These are phyloP conservation scores for Isabelozyma rhagii DNA, from an alignment of 805 yeast species.

Conservation along the genomic window DNA sequence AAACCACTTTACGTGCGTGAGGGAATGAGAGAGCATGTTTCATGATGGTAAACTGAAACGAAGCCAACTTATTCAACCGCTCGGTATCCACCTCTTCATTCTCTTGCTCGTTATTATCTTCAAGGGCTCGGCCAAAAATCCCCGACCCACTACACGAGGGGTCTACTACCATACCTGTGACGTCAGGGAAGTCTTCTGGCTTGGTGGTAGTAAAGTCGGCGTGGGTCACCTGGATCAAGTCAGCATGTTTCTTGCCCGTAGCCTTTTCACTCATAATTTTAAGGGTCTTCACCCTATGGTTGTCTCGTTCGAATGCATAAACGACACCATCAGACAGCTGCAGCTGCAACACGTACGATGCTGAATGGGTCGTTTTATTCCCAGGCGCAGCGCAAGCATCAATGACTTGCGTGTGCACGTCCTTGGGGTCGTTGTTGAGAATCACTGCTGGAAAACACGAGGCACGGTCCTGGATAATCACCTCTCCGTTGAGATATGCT, in stretches of 20 bases:
- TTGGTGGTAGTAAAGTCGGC: slow-evolving; percentile 65
- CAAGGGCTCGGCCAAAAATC: slow-evolving; percentile 82
- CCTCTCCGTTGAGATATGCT: slow-evolving; percentile 68
- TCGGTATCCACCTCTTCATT: slow-evolving; percentile 50
- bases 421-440: slow-evolving; percentile 49
- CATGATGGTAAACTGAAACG: slow-evolving; percentile 84
- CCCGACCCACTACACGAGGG: slow-evolving; percentile 99
- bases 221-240: slow-evolving; percentile 46
- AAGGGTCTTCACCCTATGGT: slow-evolving; percentile 64
- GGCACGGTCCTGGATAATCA: slow-evolving; percentile 93
- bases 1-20: slow-evolving; percentile 70
- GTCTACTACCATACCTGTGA: slow-evolving; percentile 84
- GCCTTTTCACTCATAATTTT: slow-evolving; percentile 79
- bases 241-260: slow-evolving; percentile 21
- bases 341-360: slow-evolving; percentile 50
- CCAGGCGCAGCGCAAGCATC: slow-evolving; percentile 99
- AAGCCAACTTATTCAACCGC: slow-evolving; percentile 69
- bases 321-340: slow-evolving; percentile 37
- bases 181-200: slow-evolving; percentile 58
- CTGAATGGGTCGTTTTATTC: slow-evolving; percentile 91
- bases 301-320: slow-evolving; percentile 86
- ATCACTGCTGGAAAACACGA: slow-evolving; percentile 95
- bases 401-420: slow-evolving; percentile 58
- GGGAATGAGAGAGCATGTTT: slow-evolving; percentile 87
- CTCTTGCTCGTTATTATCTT: slow-evolving; percentile 46